Evolutionary conservation across 495 filamentous ascomycete species (phyloP).

Genomic region (Hypoxylon lienhwacheense): DNA sequence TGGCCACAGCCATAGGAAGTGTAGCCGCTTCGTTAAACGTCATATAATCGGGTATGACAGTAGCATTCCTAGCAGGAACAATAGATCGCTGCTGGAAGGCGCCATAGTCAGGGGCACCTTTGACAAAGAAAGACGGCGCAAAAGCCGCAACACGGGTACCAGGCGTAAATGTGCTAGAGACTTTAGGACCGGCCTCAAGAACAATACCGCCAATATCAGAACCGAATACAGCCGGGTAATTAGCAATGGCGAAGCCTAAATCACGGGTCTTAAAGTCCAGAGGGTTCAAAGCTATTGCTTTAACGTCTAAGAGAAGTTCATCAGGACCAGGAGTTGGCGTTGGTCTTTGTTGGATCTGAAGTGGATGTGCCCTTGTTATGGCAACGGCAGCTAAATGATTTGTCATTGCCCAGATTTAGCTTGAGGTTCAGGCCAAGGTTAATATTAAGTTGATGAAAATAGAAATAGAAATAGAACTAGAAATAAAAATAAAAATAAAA

Average conservation of each 20-base stretch:
- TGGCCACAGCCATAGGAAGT: constrained; percentile 46
- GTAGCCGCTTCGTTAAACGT: constrained; percentile 50
- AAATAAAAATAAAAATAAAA: no score
- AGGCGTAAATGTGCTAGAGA: constrained; percentile 35
- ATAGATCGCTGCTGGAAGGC: constrained; percentile 49
- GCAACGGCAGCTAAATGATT: constrained; percentile 50
- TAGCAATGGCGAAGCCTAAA: constrained; percentile 43
- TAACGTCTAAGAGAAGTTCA: constrained; percentile 53
- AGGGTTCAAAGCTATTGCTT: constrained; percentile 56
- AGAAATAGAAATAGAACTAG: no score
- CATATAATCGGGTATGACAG: constrained; percentile 44
- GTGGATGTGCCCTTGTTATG: constrained; percentile 39
- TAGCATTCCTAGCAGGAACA: constrained; percentile 38
- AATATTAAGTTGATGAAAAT: no score
- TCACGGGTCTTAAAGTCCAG: constrained; percentile 47
- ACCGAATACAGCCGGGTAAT: constrained; percentile 48
- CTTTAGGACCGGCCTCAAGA: constrained; percentile 42
- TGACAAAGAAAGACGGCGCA: constrained; percentile 38
- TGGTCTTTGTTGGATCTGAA: constrained; percentile 40
- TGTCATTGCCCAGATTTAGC: constrained; percentile 36
- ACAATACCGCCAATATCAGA: constrained; percentile 49
- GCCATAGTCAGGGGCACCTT: constrained; percentile 41
- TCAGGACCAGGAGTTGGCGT: constrained; percentile 51
- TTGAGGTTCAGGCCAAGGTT: no score
- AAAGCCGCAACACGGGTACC: constrained; percentile 51